Evolutionary conservation across 2,329 filamentous ascomycete genomes (phyloP).

Genomic region (Colletotrichum sp.): DNA sequence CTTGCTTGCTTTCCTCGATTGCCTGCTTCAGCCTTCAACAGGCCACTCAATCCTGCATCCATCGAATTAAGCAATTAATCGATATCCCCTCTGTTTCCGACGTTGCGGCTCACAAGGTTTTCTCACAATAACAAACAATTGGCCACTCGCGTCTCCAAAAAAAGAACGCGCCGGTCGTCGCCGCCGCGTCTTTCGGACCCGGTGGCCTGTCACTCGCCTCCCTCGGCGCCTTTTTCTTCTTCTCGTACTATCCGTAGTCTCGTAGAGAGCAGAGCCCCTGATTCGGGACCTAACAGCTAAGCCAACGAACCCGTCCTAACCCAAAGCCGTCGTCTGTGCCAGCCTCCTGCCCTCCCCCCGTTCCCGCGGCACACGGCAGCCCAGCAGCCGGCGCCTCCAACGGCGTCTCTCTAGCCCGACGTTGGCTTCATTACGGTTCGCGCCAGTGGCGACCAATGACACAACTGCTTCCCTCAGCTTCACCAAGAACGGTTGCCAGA

Average conservation of each 20-base stretch:
- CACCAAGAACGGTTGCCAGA: constrained; percentile 6
- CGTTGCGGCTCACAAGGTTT: neutral
- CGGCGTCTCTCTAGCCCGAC: constrained; percentile 14
- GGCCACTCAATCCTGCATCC: neutral
- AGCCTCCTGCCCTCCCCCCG: neutral
- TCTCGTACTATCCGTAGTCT: neutral
- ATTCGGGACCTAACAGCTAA: neutral
- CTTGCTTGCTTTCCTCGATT: neutral
- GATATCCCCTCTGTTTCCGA: neutral
- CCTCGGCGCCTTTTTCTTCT: neutral
- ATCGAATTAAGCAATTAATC: neutral
- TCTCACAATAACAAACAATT: neutral
- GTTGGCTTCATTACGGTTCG: constrained; percentile 11
- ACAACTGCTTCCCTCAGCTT: neutral
- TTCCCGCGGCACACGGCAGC: constrained; percentile 15
- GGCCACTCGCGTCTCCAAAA: neutral
- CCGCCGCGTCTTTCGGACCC: neutral
- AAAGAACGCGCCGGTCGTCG: neutral
- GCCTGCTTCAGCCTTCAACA: neutral
- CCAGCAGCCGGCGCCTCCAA: constrained; percentile 1
- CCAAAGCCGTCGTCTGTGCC: neutral
- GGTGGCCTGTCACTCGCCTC: neutral
- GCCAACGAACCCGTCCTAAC: neutral
- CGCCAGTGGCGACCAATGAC: constrained; percentile 20
- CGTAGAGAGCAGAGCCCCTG: neutral